Percentiles rank a stretch among this genome's conserved stretches.
Conservation (phyloP, 352 stramenopile species). For the Phytophthora uliginosa region DNA sequence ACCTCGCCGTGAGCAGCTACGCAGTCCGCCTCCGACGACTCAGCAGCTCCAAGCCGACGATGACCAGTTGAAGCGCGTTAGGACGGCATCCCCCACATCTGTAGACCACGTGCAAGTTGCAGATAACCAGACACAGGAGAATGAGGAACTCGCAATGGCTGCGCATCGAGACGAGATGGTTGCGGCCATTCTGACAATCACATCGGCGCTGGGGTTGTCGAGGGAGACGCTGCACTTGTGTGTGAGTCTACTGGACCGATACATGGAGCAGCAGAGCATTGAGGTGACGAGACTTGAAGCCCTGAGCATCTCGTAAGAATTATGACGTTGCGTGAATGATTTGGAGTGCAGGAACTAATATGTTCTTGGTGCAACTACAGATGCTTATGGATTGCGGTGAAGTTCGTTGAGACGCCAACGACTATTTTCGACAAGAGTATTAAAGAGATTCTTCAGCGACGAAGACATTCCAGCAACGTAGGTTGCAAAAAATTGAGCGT, state of each 20-base stretch:
- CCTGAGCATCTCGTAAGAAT: constrained; percentile 69
- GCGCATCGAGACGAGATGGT: constrained; percentile 75
- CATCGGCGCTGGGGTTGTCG: constrained; percentile 63
- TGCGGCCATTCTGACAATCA: constrained; percentile 70
- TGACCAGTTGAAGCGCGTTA: constrained; percentile 27
- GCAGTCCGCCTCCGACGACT: constrained; percentile 17
- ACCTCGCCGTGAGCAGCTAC: constrained; percentile 19
- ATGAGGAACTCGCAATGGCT: constrained; percentile 33
- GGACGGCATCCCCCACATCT: constrained; percentile 33
- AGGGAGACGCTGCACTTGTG: constrained; percentile 73
- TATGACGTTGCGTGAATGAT: background rate
- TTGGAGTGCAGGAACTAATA: background rate
- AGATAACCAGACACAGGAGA: constrained; percentile 20
- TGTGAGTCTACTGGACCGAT: constrained; percentile 67
- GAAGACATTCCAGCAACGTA: constrained; percentile 73
- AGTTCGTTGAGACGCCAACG: constrained; percentile 72
- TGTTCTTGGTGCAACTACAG: constrained; percentile 31
- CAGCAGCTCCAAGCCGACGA: constrained; percentile 26
- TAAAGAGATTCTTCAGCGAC: constrained; percentile 70
- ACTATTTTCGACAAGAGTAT: constrained; percentile 69
- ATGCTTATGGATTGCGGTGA: constrained; percentile 79
- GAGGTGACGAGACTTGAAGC: constrained; percentile 49
- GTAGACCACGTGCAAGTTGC: constrained; percentile 17
- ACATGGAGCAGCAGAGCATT: constrained; percentile 38
- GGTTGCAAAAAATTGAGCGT: constrained; percentile 8